A percentile compares a stretch with the other conserved stretches of the same genome.
These are phyloP conservation scores for Podaxis mareebaensis DNA, from an alignment of 768 basidiomycete genomes.

Conservation along the genomic window DNA sequence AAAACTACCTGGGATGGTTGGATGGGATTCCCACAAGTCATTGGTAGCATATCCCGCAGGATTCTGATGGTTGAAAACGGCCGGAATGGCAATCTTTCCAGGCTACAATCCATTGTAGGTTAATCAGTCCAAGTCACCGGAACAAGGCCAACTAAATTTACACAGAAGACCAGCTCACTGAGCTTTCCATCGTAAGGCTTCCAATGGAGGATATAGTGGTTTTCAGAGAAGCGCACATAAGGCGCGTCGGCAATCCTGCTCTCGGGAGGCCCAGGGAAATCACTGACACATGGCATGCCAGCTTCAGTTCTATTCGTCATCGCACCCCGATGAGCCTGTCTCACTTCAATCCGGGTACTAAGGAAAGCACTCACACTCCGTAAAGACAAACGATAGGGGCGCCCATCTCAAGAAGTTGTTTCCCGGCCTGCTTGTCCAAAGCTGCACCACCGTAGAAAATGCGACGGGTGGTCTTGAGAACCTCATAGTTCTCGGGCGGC, in stretches of 20 bases:
- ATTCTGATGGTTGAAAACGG: constrained; percentile 22
- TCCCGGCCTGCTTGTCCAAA: constrained; percentile 16
- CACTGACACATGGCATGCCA: constrained; percentile 11
- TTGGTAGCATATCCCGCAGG: constrained; percentile 22
- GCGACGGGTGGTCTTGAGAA: constrained; percentile 10
- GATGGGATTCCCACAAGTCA: constrained; percentile 25
- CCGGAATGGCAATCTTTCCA: constrained; percentile 17
- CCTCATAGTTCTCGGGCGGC: constrained; percentile 2
- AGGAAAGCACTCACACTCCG: constrained; percentile 11
- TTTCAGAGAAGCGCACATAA: constrained; percentile 16
- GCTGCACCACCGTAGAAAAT: constrained; percentile 22
- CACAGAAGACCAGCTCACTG: constrained; percentile 23
- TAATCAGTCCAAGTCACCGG: background rate
- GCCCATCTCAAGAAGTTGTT: constrained; percentile 14
- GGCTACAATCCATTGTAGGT: constrained; percentile 14
- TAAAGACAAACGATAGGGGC: constrained; percentile 12
- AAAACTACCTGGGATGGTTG: constrained; percentile 17
- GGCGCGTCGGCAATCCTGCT: constrained; percentile 13
- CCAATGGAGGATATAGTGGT: constrained; percentile 16
- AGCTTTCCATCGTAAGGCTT: constrained; percentile 6
- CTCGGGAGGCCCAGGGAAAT: constrained; percentile 10
- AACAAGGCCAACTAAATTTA: constrained; percentile 10
- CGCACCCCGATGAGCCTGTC: background rate
- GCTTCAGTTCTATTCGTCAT: constrained; percentile 21
- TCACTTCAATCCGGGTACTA: background rate